Conservation (phyloP, 2,329 filamentous ascomycete genomes). For the Phoma sp. region DNA sequence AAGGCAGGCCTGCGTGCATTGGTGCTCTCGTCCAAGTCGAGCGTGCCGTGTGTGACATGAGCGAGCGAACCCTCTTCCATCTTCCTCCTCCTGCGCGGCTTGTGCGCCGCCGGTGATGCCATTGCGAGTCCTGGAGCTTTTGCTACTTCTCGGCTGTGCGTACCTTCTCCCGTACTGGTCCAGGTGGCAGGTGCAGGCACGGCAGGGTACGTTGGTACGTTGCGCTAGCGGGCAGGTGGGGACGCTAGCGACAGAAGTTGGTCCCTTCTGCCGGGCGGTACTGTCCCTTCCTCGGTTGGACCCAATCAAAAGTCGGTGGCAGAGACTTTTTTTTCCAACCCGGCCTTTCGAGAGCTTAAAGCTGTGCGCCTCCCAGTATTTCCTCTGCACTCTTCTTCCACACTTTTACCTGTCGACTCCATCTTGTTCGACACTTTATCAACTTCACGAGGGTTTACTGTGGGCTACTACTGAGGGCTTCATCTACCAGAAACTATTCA, state of each 20-base stretch:
- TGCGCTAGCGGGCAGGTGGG: slow-evolving; percentile 4
- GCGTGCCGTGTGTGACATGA: slow-evolving; percentile 52
- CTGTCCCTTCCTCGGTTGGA: slow-evolving; percentile 1
- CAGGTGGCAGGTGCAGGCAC: neutral
- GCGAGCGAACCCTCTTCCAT: slow-evolving; percentile 49
- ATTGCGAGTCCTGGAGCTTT: slow-evolving; percentile 26
- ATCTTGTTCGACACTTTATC: slow-evolving; percentile 14
- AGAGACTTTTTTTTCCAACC: neutral
- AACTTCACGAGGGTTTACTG: slow-evolving; percentile 41
- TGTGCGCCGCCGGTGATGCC: slow-evolving; percentile 46
- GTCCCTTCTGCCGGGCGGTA: too few relatives aligned
- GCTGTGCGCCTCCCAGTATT: slow-evolving; percentile 17
- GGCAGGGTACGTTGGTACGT: neutral
- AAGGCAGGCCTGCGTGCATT: slow-evolving; percentile 71
- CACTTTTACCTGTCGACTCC: slow-evolving; percentile 14
- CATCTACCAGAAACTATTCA: slow-evolving; percentile 44
- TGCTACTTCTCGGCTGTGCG: slow-evolving; percentile 7
- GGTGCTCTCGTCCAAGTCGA: slow-evolving; percentile 52
- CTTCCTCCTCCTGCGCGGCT: slow-evolving; percentile 53
- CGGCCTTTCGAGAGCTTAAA: slow-evolving; percentile 11
- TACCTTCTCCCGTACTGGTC: neutral
- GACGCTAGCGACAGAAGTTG: neutral
- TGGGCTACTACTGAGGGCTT: slow-evolving; percentile 46
- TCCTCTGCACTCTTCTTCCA: slow-evolving; percentile 14
- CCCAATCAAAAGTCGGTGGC: slow-evolving; percentile 7